Percentiles rank a stretch among this genome's conserved stretches.
These are phyloP conservation scores for Suhomyces pyralidae DNA, from an alignment of 805 yeast genomes.

Conservation along the genomic window DNA sequence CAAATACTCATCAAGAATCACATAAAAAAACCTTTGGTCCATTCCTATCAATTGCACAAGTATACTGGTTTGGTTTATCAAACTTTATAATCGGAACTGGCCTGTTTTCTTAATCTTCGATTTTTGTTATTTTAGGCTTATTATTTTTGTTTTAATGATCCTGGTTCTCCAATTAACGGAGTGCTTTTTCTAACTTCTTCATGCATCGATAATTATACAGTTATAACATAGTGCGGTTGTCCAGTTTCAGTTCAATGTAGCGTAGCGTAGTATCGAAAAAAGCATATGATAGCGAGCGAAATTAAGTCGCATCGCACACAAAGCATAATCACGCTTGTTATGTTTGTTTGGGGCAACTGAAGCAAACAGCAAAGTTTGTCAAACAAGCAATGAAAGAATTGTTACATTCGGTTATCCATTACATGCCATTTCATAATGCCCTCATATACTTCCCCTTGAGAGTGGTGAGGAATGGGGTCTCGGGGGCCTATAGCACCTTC, in stretches of 20 bases:
- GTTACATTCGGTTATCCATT: neutral
- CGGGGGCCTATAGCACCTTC: neutral
- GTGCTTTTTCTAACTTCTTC: neutral
- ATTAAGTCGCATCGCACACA: neutral
- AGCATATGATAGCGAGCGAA: neutral
- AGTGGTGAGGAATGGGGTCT: neutral
- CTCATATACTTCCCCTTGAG: neutral
- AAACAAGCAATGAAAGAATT: neutral
- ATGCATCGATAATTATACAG: neutral
- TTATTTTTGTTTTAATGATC: neutral
- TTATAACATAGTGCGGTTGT: neutral
- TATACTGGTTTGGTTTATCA: neutral
- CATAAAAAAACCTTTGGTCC: neutral
- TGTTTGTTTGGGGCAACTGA: neutral
- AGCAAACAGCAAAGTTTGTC: neutral
- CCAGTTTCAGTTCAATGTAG: neutral
- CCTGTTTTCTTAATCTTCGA: neutral
- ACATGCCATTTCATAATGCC: neutral
- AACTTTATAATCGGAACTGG: neutral
- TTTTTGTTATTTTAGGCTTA: neutral
- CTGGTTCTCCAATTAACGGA: neutral
- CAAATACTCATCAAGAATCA: neutral
- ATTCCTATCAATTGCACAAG: neutral
- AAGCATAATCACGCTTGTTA: neutral
- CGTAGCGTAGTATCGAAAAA: neutral